Base-by-base conservation (phyloP, 305 asterid genomes). In the Rubia balearica region DNA sequence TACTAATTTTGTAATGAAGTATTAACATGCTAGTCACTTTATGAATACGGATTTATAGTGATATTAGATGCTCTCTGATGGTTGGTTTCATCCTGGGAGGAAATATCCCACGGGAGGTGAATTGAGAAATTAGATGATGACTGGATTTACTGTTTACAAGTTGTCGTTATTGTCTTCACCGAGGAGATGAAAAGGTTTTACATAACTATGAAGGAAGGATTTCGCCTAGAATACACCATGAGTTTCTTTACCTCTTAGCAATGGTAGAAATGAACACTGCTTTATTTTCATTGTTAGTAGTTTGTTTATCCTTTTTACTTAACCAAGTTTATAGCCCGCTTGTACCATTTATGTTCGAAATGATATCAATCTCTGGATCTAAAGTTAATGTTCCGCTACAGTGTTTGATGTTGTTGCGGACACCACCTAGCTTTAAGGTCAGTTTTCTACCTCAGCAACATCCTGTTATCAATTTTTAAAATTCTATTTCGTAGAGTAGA, bases 171-270 rank as follows among this genome's bases (percentile, higher is more conserved):
- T 82, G 99, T 94, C 66, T 89, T 94, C 77, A 89, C 99, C 6
- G 99, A 94, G 86, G 99, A 94, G 78, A 86, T 94, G 81, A 94
- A 94, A 84, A 88, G 92, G 74, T 71, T 94, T 82, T 94, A 85
- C 64, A 84, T 88, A 74, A 91, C 96, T 81, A 91, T 94, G 99
- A 91, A 30, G 36, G 4, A 1, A 30, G 3, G 36, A 1, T 30
- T 30, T 30, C 4, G 3, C 36, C 3, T 30, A 89, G 99, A 94
- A 81, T 94, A 88, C 79, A 79, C 74, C 70, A 97, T 94, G 88
- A 90, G 98, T 82, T 63, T 30, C 75, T 77, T 36, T 69, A 62
- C 68, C 65, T 76, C 60, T 64, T 51, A 36, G 53, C 67, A 75
- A 61, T 68, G 60, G 74, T 71, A 30, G 41, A 59, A 56, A 56